Conservation (phyloP, 176 grass and related monocot genomes). For the Saccharum spontaneum region DNA sequence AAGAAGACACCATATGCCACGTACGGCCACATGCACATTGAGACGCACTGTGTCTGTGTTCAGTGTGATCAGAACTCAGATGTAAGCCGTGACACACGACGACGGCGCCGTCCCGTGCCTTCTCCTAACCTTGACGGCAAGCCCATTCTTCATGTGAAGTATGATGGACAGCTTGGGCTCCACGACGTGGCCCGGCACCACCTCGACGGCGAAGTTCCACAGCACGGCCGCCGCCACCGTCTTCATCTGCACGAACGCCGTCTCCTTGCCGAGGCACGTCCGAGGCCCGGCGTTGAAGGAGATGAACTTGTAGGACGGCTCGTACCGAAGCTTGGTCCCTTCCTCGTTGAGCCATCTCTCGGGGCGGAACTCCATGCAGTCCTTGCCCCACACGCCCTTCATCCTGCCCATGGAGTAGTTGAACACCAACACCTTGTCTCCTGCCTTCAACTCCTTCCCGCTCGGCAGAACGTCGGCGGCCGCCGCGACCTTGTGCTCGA, state of each 20-base stretch:
- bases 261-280: conserved; percentile 87
- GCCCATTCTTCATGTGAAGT: conserved; percentile 80
- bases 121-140: conserved; percentile 57
- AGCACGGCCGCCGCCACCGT: conserved; percentile 50
- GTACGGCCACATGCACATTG: no score
- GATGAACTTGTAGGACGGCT: conserved; percentile 85
- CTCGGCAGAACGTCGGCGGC: conserved; percentile 66
- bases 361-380: conserved; percentile 72
- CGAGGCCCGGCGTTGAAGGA: conserved; percentile 79
- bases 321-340: conserved; percentile 53
- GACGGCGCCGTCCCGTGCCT: not conserved
- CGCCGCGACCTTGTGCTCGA: conserved; percentile 73
- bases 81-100: not conserved
- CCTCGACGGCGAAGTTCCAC: conserved; percentile 64
- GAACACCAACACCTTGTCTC: conserved; percentile 60
- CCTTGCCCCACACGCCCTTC: conserved; percentile 76
- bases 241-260: conserved; percentile 86
- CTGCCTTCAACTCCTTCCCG: conserved; percentile 46
- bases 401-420: conserved; percentile 71
- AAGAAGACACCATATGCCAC: no score
- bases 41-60: not conserved
- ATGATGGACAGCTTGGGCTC: conserved; percentile 86
- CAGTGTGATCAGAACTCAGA: not conserved
- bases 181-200: conserved; percentile 48
- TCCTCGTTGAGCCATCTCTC: conserved; percentile 68